Conservation (phyloP, 108 stramenopile species). For the Conticribra guillardii region DNA sequence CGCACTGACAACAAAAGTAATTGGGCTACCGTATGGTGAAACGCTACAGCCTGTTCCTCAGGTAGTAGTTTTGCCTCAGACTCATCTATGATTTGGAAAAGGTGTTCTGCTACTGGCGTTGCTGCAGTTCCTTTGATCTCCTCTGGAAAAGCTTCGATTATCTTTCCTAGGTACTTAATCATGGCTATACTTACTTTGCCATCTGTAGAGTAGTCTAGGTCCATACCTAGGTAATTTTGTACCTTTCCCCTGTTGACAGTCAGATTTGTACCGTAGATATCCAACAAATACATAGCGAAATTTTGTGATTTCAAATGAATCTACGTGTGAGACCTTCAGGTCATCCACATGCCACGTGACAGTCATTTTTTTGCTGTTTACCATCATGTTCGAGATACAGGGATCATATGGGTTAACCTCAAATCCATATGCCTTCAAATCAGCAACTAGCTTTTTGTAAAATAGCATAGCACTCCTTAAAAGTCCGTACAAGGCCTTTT, state of each 20-base stretch:
- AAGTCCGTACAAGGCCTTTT: conserved; percentile 39
- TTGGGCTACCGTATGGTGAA: neutral
- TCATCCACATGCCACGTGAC: conserved; percentile 57
- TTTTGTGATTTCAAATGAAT: conserved; percentile 11
- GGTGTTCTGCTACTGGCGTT: neutral
- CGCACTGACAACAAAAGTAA: neutral
- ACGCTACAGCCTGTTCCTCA: neutral
- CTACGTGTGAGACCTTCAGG: conserved; percentile 41
- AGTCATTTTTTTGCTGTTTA: conserved; percentile 8
- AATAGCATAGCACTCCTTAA: conserved; percentile 10
- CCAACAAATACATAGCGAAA: neutral
- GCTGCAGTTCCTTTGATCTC: neutral
- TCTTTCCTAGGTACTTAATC: neutral
- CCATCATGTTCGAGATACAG: conserved; percentile 14
- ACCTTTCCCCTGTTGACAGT: neutral
- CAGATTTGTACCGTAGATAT: neutral
- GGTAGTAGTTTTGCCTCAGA: neutral
- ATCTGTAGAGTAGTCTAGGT: neutral
- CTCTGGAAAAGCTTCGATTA: neutral
- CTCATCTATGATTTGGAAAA: neutral
- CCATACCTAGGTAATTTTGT: neutral
- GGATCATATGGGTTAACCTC: conserved; percentile 54
- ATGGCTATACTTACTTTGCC: neutral
- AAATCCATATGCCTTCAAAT: conserved; percentile 35
- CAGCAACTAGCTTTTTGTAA: neutral